Evolutionary conservation across 2,329 filamentous ascomycete genomes (phyloP), one percentile per base, ranked within the genome.

Genomic region (Calcarisporium arbuscula): DNA sequence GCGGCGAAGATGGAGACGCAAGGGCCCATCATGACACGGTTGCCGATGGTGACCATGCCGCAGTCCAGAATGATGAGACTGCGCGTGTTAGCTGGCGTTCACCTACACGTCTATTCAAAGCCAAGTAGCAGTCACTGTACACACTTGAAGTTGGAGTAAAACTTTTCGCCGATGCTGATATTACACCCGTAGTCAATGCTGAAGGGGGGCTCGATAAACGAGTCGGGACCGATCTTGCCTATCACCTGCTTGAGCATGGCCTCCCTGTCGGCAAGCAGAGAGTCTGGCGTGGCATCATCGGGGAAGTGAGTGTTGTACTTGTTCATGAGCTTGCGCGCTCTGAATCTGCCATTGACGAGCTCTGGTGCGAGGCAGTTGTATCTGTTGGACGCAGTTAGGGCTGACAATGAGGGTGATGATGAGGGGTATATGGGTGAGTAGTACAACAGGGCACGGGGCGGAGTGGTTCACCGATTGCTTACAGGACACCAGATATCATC

Each of bases 1-100:
- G 75, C 85, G 3, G 77, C 74, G 51, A 77, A 85, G 36, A 92
- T 72, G 32, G 67, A 74, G 0, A 89, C 82, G 46, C 78, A 80
- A 1, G 85, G 82, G 0, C 82, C 85, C 35, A 89, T 69, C 44
- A 85, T 60, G 2, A 83, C 84, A 19, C 84, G 72, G 18, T 80
- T 70, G 0, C 85, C 85, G 30, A 89, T 82, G 5, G 56, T 64
- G 26, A 89, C 79, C 3, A 76, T 62, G 44, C 77, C 82, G n/a
- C 79, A 86, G 52, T 90, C 85, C 11, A 88, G 62, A 40, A 88
- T 80, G 3, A 77, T 75, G 36, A 71, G 51, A 39, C 65, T 68
- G 22, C 6, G 5, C n/a, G 3, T 4, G 5, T n/a, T 19, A 8
- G 23, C 14, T 23, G 17, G 29, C 9, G 10, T 5, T 10, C 14